These are phyloP conservation scores for Coemansia sp. DNA, from an alignment of 192 early-diverging fungal genomes.

Conservation along the genomic window DNA sequence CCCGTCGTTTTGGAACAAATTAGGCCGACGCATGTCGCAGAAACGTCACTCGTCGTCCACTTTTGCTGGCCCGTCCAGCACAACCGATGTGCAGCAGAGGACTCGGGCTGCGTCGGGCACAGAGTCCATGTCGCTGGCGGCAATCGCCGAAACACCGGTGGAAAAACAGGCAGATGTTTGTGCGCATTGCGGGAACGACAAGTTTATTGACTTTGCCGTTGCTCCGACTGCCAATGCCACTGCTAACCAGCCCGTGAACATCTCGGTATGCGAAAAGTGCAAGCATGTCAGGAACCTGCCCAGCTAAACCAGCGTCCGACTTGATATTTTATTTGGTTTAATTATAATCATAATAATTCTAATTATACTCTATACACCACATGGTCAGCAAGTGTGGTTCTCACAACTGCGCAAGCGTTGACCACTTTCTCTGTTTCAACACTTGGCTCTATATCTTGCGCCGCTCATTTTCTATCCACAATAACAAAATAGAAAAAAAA, in stretches of 20 bases:
- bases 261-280: constrained; percentile 44
- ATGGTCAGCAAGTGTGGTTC: no score
- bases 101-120: constrained; percentile 8
- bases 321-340: not conserved
- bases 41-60: constrained; percentile 15
- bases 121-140: constrained; percentile 1
- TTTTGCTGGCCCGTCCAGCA: constrained; percentile 10
- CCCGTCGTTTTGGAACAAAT: constrained; percentile 40
- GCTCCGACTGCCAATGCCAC: constrained; percentile 6
- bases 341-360: not conserved
- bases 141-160: constrained; percentile 6
- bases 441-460: no score
- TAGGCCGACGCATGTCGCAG: constrained; percentile 34
- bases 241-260: constrained; percentile 8
- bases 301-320: not conserved
- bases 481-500: no score
- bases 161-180: constrained; percentile 11
- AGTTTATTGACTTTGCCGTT: constrained; percentile 43
- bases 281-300: constrained; percentile 45
- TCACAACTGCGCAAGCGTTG: no score
- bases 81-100: not conserved
- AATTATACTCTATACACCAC: not conserved
- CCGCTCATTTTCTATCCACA: no score
- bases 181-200: constrained; percentile 31
- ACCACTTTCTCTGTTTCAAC: no score